phyloP scores from a whole-genome alignment of 2,329 filamentous ascomycete species.

The Huntiella abstrusa region DNA sequence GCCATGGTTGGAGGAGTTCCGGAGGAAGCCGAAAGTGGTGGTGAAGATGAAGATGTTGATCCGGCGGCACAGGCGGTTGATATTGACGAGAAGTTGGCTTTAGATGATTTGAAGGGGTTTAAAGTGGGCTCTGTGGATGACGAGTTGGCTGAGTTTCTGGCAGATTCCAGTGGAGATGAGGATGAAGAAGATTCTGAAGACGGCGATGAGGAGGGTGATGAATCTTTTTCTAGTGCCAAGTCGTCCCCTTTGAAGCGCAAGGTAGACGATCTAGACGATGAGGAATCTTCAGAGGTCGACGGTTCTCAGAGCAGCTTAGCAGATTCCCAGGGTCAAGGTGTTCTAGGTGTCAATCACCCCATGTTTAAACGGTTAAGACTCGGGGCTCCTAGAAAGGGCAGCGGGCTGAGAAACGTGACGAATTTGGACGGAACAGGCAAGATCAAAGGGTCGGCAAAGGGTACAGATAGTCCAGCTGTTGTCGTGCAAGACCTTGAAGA shows the following conservation, averaged over 20 bases:
- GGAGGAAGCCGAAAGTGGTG: conserved; percentile 16
- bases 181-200: conserved; percentile 14
- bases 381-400: conserved; percentile 16
- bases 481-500: conserved; percentile 20
- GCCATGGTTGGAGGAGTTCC: not conserved
- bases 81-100: conserved; percentile 25
- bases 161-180: conserved; percentile 24
- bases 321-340: conserved; percentile 25
- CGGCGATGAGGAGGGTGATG: conserved; percentile 12
- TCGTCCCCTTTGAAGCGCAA: conserved; percentile 12
- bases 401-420: conserved; percentile 16
- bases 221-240: not conserved
- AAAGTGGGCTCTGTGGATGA: conserved; percentile 48
- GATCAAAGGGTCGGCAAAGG: conserved; percentile 22
- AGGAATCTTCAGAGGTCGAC: conserved; percentile 6
- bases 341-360: conserved; percentile 5
- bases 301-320: conserved; percentile 12
- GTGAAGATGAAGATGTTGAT: conserved; percentile 14
- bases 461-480: conserved; percentile 18
- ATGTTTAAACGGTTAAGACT: conserved; percentile 10
- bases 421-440: conserved; percentile 17
- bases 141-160: conserved; percentile 59
- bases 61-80: conserved; percentile 16
- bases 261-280: not conserved
- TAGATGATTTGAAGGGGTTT: conserved; percentile 37